Base-by-base conservation (phyloP, 495 filamentous ascomycete genomes). In the Podospora pseudocomata region DNA sequence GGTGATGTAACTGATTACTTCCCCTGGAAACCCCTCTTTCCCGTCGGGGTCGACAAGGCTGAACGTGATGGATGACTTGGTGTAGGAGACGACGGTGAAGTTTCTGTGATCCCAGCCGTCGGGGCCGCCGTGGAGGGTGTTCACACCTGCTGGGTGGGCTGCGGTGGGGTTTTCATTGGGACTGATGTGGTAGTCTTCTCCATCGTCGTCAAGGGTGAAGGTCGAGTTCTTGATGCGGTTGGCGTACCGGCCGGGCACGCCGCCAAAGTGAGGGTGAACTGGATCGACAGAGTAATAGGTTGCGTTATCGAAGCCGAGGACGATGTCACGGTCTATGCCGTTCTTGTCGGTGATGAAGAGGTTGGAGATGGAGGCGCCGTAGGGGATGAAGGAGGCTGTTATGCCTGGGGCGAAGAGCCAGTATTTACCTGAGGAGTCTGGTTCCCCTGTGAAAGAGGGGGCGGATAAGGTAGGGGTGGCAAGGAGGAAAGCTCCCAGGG, bases 151-250 rank as follows among this genome's bases (percentile, higher is more conserved):
- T 11, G 84, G 84, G 30, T 78, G 68, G 0, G 70, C 74, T 9
- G 69, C 23, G 0, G 83, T 84, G 19, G 80, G 80, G 64, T 95
- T 87, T 74, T 96, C 92, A 77, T 94, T 95, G 44, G 88, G 64
- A 2, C 83, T 75, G 57, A 92, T 80, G 67, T 93, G 84, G 72
- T 89, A 94, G 0, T 76, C 82, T 16, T 70, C 71, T 26, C 86
- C 89, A 63, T 92, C 89, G 67, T 94, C 85, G 67, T 82, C 83
- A 73, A 95, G 95, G 9, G 87, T 91, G 73, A 95, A 96, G 9
- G 87, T 91, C 69, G 87, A 88, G 77, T 95, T 95, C 83, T 90
- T 92, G 80, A 95, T 96, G 39, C 91, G 88, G 78, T 96, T 94
- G 56, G 91, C 91, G 73, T 94, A 94, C 19, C 91, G 89, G 49